Percentiles rank a stretch among this genome's conserved stretches.
Evolutionary conservation across 225 moss, liverwort and hornwort species (phyloP).

Genomic region (Climacium dendroides): DNA sequence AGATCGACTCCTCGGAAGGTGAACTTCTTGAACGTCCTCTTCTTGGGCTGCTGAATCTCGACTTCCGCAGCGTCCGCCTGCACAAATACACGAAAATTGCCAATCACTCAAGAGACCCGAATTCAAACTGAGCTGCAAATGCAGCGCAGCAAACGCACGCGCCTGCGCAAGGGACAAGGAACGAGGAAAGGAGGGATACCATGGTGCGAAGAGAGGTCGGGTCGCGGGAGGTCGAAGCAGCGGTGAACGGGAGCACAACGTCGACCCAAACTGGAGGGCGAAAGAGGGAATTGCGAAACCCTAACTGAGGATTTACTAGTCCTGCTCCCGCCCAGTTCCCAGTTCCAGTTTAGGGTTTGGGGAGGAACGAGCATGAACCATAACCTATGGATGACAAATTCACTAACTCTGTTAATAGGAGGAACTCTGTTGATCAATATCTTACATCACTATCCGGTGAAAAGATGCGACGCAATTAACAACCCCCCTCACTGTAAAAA

Average conservation of each 20-base stretch:
- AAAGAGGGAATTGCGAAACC: background rate
- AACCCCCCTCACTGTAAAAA: no score
- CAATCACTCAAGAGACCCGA: background rate
- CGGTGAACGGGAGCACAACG: background rate
- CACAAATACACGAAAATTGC: background rate
- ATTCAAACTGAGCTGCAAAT: background rate
- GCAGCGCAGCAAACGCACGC: background rate
- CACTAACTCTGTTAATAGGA: background rate
- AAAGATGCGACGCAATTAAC: no score
- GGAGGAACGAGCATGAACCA: background rate
- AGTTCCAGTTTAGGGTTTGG: background rate
- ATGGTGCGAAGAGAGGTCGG: background rate
- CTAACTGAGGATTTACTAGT: background rate
- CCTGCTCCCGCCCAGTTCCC: background rate
- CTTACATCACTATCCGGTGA: no score
- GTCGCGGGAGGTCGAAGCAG: background rate
- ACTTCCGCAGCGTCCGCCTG: slow-evolving; percentile 5
- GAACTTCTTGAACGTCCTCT: slow-evolving; percentile 8
- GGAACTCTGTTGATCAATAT: background rate
- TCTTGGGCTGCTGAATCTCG: slow-evolving; percentile 1
- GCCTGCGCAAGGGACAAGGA: background rate
- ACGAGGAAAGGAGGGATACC: background rate
- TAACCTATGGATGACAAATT: background rate
- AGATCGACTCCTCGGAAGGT: slow-evolving; percentile 5
- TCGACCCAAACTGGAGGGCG: background rate